Base-by-base conservation (phyloP, 306 rosid species). In the Vigna hirtella region DNA sequence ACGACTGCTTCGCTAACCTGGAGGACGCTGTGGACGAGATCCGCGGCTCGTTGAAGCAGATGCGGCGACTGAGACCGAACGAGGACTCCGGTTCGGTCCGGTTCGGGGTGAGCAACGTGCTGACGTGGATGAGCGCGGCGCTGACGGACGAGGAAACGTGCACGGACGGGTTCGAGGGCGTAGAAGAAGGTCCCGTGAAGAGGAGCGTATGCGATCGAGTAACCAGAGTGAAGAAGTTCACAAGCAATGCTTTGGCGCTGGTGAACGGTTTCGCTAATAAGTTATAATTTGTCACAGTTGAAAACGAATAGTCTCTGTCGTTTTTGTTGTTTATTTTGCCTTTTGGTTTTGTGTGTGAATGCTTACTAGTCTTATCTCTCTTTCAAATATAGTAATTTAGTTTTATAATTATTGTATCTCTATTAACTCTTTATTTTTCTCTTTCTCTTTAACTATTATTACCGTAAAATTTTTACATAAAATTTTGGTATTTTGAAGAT, bases 71-170 rank as follows among this genome's bases (percentile, higher is more conserved):
- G 13, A 72, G 70, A 1, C 76, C 71, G 16, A 36, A 58, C 1
- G n/a, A 6, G 57, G 70, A 2, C 17, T 48, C 67, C 12, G 88
- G 77, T 0, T 81, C 87, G 38, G 81, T 90, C 57, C 67, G 85
- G 82, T 91, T 91, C 49, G 89, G 85, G 81, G 82, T 91, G 89
- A 87, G 94, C 73, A 89, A 91, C 79, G 97, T 91, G 10, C 94
- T 90, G 90, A 91, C 97, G 83, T 91, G 97, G 97, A 91, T 91
- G 97, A 91, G 97, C 78, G 97, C 97, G 0, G 97, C 97, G 12
- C 71, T 91, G 1, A 91, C 97, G 24, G 93, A 91, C 61, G 89
- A 91, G 82, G 97, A 91, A 36, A 91, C 97, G 0, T 91, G 97
- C 53, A 90, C 97, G 74, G 94, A 91, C 43, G 97, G 97, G 0